Base-by-base conservation (phyloP, 805 yeast genomes). In the Cyberlindnera xishuangbannaensis region DNA sequence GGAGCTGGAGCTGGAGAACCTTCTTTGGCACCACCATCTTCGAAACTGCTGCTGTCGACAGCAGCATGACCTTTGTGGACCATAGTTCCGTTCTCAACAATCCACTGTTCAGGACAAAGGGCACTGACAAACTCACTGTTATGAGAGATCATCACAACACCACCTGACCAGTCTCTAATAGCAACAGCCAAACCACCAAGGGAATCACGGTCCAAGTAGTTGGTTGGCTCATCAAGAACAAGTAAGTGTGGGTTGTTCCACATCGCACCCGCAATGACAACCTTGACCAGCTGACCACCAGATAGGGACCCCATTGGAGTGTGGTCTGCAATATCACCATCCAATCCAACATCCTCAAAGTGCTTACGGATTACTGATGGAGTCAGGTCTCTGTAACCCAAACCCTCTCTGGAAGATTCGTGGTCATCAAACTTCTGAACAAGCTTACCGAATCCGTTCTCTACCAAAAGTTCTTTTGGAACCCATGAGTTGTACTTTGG, bases 211-310 rank as follows among this genome's bases (percentile, higher is more conserved):
- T 90, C 98, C 65, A 90, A 71, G 70, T 92, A 90, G 67, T 90
- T 90, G 54, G 97, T 90, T 59, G 98, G 98, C 74, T 90, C 98
- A 64, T 90, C 98, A 41, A 90, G 72, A 27, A 90, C 98, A 44
- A 90, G 73, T 61, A 90, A 74, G 62, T 90, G 98, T 14, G 98
- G 98, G 58, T 90, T 92, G 65, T 92, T 90, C 98, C 98, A 90
- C 92, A 90, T 90, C 45, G 97, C 97, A 64, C 97, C 98, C 11
- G 97, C 97, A 67, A 90, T 90, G 40, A 90, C 98, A 44, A 90
- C 97, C 64, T 90, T 90, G 41, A 90, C 98, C 58, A 90, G 73
- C 67, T 90, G 98, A 53, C 98, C 98, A 59, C 98, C 98, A 17
- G 97, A 87, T 44, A 90, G 70, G 6, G 95, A 85, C 16, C 97